A percentile compares a stretch with the other conserved stretches of the same genome.
phyloP scores from a whole-genome alignment of 1,284 basidiomycete species.

The Trichosporon coremiiforme region DNA sequence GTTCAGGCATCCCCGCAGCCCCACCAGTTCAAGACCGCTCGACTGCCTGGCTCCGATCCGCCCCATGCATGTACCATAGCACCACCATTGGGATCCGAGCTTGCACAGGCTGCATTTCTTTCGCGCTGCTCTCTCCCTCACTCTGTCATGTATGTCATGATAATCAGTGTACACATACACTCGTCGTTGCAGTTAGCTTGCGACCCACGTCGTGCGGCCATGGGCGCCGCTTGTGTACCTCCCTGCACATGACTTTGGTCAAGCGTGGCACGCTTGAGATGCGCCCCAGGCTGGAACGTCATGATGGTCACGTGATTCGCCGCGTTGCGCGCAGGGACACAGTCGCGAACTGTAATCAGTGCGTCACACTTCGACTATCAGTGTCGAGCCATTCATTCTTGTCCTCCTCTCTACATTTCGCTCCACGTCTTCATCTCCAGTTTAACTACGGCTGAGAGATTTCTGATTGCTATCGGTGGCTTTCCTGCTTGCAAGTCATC shows the following conservation, averaged over 20 bases:
- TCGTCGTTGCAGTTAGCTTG: not conserved
- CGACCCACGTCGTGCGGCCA: too few species aligned
- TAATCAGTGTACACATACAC: not conserved
- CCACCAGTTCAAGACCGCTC: not conserved
- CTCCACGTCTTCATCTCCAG: not conserved
- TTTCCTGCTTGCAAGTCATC: not conserved
- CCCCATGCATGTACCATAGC: conserved; percentile 16
- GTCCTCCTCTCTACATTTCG: not conserved
- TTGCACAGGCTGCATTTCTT: not conserved
- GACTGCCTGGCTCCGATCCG: not conserved
- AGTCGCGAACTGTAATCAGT: not conserved
- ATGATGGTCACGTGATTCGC: not conserved
- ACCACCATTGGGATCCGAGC: not conserved
- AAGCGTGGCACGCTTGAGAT: too few species aligned
- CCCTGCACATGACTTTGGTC: too few species aligned
- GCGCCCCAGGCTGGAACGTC: too few species aligned
- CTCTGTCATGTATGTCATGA: not conserved
- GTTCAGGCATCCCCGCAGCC: not conserved
- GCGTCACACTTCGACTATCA: conserved; percentile 13
- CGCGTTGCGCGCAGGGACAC: too few species aligned
- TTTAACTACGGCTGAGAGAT: not conserved
- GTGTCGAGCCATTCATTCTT: not conserved
- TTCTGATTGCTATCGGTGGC: not conserved
- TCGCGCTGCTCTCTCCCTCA: not conserved
- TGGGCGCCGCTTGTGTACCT: too few species aligned